Conservation (phyloP, 176 grass and related monocot genomes). For the Alloteropsis semialata region DNA sequence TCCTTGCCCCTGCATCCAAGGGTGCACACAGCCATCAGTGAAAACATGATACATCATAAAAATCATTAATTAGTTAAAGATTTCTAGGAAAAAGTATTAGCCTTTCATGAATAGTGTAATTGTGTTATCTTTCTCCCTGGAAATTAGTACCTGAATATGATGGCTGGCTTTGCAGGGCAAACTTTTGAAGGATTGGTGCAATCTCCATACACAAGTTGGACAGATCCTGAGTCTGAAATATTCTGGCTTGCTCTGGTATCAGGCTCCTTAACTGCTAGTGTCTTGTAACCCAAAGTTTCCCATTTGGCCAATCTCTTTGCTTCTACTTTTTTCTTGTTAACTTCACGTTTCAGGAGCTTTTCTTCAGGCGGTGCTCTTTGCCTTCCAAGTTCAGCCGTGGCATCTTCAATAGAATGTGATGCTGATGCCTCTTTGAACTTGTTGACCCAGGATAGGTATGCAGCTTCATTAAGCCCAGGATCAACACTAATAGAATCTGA, state of each 20-base stretch:
- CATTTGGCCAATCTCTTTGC: constrained; percentile 81
- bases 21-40: neutral
- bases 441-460: constrained; percentile 84
- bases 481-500: constrained; percentile 62
- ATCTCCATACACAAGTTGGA: constrained; percentile 96
- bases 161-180: constrained; percentile 60
- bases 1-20: neutral
- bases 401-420: constrained; percentile 51
- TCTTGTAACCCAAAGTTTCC: constrained; percentile 71
- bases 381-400: constrained; percentile 43
- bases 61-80: neutral
- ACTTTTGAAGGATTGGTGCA: constrained; percentile 78
- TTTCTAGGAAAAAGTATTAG: neutral
- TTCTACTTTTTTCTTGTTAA: constrained; percentile 73
- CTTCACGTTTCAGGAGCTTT: constrained; percentile 60
- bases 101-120: constrained; percentile 10
- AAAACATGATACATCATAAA: neutral
- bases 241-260: constrained; percentile 50
- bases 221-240: constrained; percentile 51
- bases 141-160: constrained; percentile 87
- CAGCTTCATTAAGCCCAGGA: constrained; percentile 62
- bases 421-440: constrained; percentile 78
- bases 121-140: constrained; percentile 10
- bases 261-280: constrained; percentile 61
- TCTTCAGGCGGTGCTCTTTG: constrained; percentile 57